Conservation (phyloP, 2,329 filamentous ascomycete genomes). For the Ophiostoma tasmaniense region DNA sequence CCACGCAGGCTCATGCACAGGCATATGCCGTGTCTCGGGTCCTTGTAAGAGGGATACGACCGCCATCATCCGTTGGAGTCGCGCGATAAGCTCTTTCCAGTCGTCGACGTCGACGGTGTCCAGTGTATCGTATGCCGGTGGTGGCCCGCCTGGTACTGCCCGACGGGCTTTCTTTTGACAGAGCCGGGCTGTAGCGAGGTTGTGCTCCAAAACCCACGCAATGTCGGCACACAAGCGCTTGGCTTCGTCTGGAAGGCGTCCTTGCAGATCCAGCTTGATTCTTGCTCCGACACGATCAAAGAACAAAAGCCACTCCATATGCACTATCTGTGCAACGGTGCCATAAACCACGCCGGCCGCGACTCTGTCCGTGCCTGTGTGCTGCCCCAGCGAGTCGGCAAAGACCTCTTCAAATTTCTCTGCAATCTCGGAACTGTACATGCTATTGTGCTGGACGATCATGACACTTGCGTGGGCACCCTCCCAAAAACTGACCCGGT, state of each 20-base stretch:
- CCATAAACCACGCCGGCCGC: conserved; percentile 12
- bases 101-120: conserved; percentile 15
- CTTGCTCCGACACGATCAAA: conserved; percentile 24
- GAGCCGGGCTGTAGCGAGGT: not conserved
- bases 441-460: not conserved
- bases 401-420: conserved; percentile 23
- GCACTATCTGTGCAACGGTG: conserved; percentile 14
- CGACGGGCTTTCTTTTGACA: not conserved
- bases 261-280: not conserved
- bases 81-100: conserved; percentile 29
- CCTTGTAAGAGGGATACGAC: not conserved
- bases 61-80: conserved; percentile 24
- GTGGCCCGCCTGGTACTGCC: not conserved
- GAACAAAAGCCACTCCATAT: conserved; percentile 31
- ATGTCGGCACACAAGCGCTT: not conserved
- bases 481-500: conserved; percentile 29
- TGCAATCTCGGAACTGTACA: not conserved
- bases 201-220: not conserved
- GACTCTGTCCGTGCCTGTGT: not conserved
- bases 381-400: conserved; percentile 18
- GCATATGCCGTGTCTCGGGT: not conserved
- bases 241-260: not conserved
- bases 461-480: conserved; percentile 26
- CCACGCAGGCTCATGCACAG: too few species aligned
- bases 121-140: not conserved